Base-by-base conservation (phyloP, 768 basidiomycete genomes). In the Tubosaeta sp. region DNA sequence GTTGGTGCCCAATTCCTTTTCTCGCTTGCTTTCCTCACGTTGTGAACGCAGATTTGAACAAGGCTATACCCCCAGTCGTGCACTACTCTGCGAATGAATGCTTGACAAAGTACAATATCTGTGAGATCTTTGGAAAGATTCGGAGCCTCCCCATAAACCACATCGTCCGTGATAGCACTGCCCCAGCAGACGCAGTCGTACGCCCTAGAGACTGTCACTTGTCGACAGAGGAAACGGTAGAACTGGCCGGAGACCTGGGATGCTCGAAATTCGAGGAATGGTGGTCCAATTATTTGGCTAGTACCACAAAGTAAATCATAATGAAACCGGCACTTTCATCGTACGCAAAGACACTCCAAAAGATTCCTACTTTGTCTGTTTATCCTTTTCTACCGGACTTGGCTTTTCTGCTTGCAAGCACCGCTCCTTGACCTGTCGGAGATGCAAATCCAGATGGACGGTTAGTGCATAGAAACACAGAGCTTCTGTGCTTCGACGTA, bases 31-130 rank as follows among this genome's bases (percentile, higher is more conserved):
- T 22, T 40, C 1, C 19, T 52, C 24, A 47, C 44, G 19, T 9
- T 40, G 10, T 10, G 19, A 22, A 9, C 29, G 21, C 51, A 79
- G 78, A 67, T 35, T 56, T 72, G 12, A 59, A 69, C 46, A 46
- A 59, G 62, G 8, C 44, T 46, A 32, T 64, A 52, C 56, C 75
- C 0, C 73, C 79, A 0, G 85, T 96, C 45, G 55, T 97, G 4
- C 95, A 97, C 69, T 97, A 91, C 67, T 87, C 92, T 4, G 82
- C 81, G 3, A 78, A 81, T 16, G 86, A 90, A 60, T 82, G 87
- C 2, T 83, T 86, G 65, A 96, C 94, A 9, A 98, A 98, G 72
- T 96, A 94, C 70, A 87, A 88, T 59, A 96, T 97, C 57, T 92
- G 90, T 63, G 73, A 89, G 25, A 73, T 87, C 32, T 89, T 93